Evolutionary conservation across 1,284 basidiomycete genomes (phyloP).

Genomic region (Moesziomyces globuligerus): DNA sequence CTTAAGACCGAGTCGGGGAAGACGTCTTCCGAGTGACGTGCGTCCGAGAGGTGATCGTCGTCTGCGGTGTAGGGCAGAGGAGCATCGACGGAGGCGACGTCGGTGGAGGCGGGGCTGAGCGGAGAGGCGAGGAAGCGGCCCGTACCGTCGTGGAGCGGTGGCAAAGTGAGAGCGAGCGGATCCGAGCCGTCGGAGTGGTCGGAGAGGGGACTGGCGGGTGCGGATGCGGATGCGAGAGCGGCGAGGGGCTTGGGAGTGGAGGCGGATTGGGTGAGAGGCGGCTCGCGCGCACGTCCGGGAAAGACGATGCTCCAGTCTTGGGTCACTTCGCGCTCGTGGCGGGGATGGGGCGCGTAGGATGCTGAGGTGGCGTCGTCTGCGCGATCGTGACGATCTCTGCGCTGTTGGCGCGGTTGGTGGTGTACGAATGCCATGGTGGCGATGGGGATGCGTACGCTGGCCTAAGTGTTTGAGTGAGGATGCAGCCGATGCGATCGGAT

Average conservation of each 20-base stretch:
- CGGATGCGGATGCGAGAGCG: background rate
- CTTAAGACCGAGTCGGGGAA: slow-evolving; percentile 38
- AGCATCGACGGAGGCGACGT: slow-evolving; percentile 20
- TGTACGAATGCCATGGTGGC: slow-evolving; percentile 42
- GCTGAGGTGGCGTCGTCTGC: slow-evolving; percentile 10
- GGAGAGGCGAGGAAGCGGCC: slow-evolving; percentile 39
- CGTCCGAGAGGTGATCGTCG: slow-evolving; percentile 20
- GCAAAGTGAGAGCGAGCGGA: slow-evolving; percentile 33
- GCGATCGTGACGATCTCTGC: slow-evolving; percentile 28
- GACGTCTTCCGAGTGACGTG: slow-evolving; percentile 20
- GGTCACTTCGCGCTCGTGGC: slow-evolving; percentile 9
- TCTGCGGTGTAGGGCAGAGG: slow-evolving; percentile 14
- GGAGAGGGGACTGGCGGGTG: slow-evolving; percentile 1
- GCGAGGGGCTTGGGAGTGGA: background rate
- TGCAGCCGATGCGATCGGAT: too few relatives aligned
- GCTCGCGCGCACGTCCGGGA: slow-evolving; percentile 32
- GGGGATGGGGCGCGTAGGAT: slow-evolving; percentile 8
- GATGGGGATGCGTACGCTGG: background rate
- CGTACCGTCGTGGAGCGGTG: slow-evolving; percentile 43
- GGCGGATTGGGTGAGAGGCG: slow-evolving; percentile 11
- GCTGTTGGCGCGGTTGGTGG: slow-evolving; percentile 43
- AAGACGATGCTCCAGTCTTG: slow-evolving; percentile 53
- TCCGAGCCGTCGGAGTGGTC: slow-evolving; percentile 17
- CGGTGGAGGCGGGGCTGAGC: slow-evolving; percentile 32
- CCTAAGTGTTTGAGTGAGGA: too few relatives aligned